phyloP scores from a whole-genome alignment of 2,329 filamentous ascomycete species.

The Neocatenulostroma microsporum region DNA sequence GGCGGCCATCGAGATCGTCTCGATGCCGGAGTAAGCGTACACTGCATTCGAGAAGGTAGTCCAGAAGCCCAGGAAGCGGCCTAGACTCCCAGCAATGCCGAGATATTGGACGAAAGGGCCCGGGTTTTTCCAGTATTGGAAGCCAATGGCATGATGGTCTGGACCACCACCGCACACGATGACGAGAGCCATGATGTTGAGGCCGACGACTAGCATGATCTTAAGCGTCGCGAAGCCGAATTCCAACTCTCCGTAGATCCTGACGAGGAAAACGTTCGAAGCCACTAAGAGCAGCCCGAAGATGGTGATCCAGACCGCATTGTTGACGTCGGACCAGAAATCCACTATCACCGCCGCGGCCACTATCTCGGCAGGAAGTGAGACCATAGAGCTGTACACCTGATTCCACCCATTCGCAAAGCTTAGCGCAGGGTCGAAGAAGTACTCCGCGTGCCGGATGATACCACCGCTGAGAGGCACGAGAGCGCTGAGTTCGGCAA shows the following conservation, averaged over 20 bases:
- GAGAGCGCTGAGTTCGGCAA: constrained; percentile 33
- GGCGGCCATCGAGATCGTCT: constrained; percentile 14
- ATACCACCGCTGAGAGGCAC: constrained; percentile 34
- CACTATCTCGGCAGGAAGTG: constrained; percentile 17
- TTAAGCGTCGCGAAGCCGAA: constrained; percentile 41
- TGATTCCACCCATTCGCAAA: constrained; percentile 31
- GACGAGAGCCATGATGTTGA: constrained; percentile 27
- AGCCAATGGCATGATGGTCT: constrained; percentile 32
- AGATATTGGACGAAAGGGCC: constrained; percentile 37
- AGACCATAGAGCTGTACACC: constrained; percentile 12
- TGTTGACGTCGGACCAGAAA: constrained; percentile 19
- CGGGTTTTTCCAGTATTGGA: constrained; percentile 37
- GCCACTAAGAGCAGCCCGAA: constrained; percentile 12
- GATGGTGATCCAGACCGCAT: constrained; percentile 18
- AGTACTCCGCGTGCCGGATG: constrained; percentile 30
- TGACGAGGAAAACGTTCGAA: constrained; percentile 16
- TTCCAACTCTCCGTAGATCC: constrained; percentile 41
- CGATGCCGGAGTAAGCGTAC: constrained; percentile 12
- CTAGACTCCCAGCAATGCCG: constrained; percentile 21
- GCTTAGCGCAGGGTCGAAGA: constrained; percentile 31
- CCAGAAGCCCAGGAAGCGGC: constrained; percentile 36
- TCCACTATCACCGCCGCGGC: constrained; percentile 18
- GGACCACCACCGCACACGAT: constrained; percentile 32
- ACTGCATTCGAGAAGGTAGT: constrained; percentile 12
- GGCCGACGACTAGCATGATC: constrained; percentile 25